These are phyloP conservation scores for Penicillium fuscoglaucum DNA, from an alignment of 2,329 filamentous ascomycete genomes.

Conservation along the genomic window DNA sequence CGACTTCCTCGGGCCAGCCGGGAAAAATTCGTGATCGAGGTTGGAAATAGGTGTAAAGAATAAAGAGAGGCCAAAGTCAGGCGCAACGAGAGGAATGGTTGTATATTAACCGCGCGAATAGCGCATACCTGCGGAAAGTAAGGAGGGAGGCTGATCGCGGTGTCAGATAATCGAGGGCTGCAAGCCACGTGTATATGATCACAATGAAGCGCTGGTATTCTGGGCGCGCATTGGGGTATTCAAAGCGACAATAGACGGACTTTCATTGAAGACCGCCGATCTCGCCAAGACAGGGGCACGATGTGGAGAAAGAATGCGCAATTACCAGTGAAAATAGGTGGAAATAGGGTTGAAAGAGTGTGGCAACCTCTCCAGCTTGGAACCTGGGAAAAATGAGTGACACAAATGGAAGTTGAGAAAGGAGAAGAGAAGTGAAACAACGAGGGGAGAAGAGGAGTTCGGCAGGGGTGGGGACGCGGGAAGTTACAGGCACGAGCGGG, in stretches of 20 bases:
- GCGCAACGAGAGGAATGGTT: constrained; percentile 8
- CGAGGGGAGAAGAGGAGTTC: neutral
- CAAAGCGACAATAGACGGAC: constrained; percentile 5
- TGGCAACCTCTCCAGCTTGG: neutral
- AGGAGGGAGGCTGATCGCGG: neutral
- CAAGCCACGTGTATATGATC: constrained; percentile 3
- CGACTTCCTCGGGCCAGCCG: constrained; percentile 41
- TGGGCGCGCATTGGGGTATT: constrained; percentile 13
- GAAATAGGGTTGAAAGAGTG: constrained; percentile 11
- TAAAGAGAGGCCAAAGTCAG: neutral
- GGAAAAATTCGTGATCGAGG: constrained; percentile 29
- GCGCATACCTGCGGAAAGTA: constrained; percentile 22
- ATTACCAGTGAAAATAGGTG: neutral
- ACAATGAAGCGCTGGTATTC: constrained; percentile 13
- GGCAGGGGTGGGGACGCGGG: constrained; percentile 5
- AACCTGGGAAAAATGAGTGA: constrained; percentile 4
- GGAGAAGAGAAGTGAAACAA: constrained; percentile 19
- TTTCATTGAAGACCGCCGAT: constrained; percentile 16
- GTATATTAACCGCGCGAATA: constrained; percentile 20
- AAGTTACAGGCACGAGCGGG: constrained; percentile 2
- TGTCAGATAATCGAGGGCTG: constrained; percentile 2
- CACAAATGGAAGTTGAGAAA: constrained; percentile 7
- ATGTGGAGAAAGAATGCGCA: constrained; percentile 22
- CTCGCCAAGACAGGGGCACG: constrained; percentile 23
- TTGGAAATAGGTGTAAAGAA: neutral